Evolutionary conservation across 345 rosid species (phyloP), one percentile per base, ranked within the genome.

Genomic region (Melaleuca quinquenervia): DNA sequence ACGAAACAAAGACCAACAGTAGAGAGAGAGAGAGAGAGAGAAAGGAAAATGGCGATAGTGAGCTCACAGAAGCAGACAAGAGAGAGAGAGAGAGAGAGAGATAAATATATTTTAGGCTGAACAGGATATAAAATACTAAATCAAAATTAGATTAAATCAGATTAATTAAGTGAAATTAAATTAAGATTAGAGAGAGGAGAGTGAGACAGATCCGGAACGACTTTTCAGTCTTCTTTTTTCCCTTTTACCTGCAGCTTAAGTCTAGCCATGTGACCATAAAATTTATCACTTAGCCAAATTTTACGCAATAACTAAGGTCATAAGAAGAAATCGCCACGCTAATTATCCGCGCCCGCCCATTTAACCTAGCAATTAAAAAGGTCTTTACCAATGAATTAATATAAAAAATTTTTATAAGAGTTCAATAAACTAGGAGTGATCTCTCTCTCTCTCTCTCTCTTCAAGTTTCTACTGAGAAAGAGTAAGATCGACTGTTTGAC

Each of bases 1-100:
- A 75, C 7, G 83, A 76, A 85, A 64, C 83, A 85, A 75, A 52
- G 70, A 76, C 54, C 62, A 70, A 85, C 82, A 85, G 86, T 29
- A 60, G 22, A 16, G 36, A 5, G 45, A 41, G 45, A 20, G 82
- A 49, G 52, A 26, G 41, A 50, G 84, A 52, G 84, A 80, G 54
- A 10, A 78, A 85, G 53, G 24, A 56, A 49, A 51, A 54, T 51
- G 32, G 48, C 15, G 11, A 32, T 20, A 48, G 22, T 13, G 32
- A 70, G 24, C 18, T 78, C 55, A 29, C 27, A 53, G 74, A n/a
- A 55, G 41, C 50, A 49, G 52, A 21, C 58, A 82, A 58, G 22
- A 60, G 55, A 3, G 60, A 48, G 26, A 22, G 56, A 62, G 50
- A 20, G 26, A 64, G 50, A 32, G 48, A 70, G 50, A 22, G 7